Evolutionary conservation across 345 rosid species (phyloP).

Genomic region (Gossypium thurberi): DNA sequence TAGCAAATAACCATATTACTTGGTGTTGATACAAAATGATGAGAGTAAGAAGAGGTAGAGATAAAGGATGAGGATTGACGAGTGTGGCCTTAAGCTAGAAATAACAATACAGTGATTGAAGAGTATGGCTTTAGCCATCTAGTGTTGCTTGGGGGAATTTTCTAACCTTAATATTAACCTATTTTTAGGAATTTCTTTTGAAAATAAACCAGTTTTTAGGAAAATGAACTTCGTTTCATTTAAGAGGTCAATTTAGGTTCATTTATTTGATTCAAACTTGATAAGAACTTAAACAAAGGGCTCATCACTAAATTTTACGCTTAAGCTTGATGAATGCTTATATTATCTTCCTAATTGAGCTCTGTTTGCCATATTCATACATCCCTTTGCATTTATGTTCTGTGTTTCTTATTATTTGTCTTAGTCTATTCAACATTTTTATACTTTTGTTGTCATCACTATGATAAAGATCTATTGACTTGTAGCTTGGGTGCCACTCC

Average conservation of each 20-base stretch:
- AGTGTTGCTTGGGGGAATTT: background rate
- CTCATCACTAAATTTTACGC: background rate
- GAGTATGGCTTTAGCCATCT: background rate
- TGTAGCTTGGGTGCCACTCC: constrained; percentile 92
- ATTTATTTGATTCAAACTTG: background rate
- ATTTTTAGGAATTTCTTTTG: no score
- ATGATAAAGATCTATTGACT: background rate
- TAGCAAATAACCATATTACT: background rate
- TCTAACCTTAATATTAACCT: background rate
- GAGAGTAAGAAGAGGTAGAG: background rate
- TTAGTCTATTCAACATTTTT: background rate
- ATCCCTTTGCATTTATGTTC: background rate
- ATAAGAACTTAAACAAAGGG: background rate
- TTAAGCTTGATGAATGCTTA: background rate
- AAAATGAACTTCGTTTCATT: background rate
- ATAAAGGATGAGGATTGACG: background rate
- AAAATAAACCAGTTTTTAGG: background rate
- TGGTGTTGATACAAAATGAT: background rate
- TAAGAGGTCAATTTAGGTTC: background rate
- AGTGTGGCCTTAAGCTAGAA: background rate
- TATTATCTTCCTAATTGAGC: background rate
- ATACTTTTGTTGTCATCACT: background rate
- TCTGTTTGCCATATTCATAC: background rate
- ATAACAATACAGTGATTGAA: background rate
- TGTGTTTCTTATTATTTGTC: background rate